These are phyloP conservation scores for Ceratocystis eucalypticola DNA, from an alignment of 2,329 filamentous ascomycete species.

Conservation along the genomic window DNA sequence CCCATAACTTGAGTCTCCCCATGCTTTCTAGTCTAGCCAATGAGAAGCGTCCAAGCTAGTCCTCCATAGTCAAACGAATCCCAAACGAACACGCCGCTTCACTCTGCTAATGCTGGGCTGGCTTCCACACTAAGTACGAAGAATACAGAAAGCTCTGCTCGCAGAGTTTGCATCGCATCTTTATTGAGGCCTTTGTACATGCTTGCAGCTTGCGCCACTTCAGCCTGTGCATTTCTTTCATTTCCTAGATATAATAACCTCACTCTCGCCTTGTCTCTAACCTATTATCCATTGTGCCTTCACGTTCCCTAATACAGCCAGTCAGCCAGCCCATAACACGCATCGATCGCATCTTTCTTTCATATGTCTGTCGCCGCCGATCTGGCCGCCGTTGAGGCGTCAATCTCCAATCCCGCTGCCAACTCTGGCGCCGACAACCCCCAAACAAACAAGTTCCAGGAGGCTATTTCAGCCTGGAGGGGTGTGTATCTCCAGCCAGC, in stretches of 20 bases:
- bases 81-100: constrained; percentile 14
- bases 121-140: neutral
- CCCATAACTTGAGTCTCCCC: neutral
- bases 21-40: neutral
- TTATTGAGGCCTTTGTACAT: neutral
- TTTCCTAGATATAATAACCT: too few species aligned
- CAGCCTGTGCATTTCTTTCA: neutral
- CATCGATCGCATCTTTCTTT: neutral
- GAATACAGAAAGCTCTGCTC: neutral
- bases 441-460: constrained; percentile 67
- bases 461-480: constrained; percentile 90
- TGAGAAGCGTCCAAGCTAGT: neutral
- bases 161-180: neutral
- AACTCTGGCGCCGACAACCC: constrained; percentile 44
- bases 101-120: neutral
- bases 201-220: neutral
- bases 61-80: neutral
- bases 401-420: constrained; percentile 23
- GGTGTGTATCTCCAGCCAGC: constrained; percentile 39
- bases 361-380: constrained; percentile 24
- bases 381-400: constrained; percentile 23
- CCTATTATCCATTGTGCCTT: neutral
- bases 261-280: neutral
- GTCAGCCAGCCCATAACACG: neutral
- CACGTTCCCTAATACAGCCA: neutral